Evolutionary conservation across 73 alveolate genomes (phyloP), one percentile per base, ranked within the genome.

Genomic region (Paramecium biaurelia): DNA sequence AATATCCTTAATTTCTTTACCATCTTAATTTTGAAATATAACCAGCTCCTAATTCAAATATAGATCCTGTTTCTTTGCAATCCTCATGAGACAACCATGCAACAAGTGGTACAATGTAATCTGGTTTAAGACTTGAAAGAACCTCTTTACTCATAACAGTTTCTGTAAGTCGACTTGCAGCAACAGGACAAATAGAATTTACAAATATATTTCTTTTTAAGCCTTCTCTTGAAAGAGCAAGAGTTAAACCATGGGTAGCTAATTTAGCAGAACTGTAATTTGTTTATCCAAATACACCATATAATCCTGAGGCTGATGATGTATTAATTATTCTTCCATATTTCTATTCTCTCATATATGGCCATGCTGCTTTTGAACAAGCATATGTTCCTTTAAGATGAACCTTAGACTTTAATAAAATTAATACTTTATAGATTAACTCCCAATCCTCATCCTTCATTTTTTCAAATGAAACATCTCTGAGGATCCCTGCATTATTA

Each of bases 401-500:
- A 41, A 93, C 95, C 89, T 94, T 35, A 14, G n/a, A 15, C 5
- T 28, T 34, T 28, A 74, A 99, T 98, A 2, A 12, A 32, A 32
- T 4, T 0, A 49, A 63, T 57, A 94, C 95, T 70, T 85, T 95
- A 94, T 94, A 76, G 68, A 95, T 93, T 70, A 93, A 86, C 86
- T 97, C 98, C 98, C 99, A 95, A 94, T 97, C 99, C 47, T 87
- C 85, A 10, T 97, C 99, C 9, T 96, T 93, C 98, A 98, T 97
- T 92, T 97, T 97, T 67, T 74, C 89, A 93, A 98, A 95, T 79
- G 97, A 82, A 59, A 96, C 96, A 92, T 98, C 99, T 79, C 99
- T 94, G 8, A 98, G 92, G 26, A 98, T 97, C n/a, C 99, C 99
- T n/a, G 99, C 99, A 67, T 98, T 98, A 97, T 98, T 98, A 89